A percentile compares a stretch with the other conserved stretches of the same genome.
These are phyloP conservation scores for Lentinus tigrinus DNA, from an alignment of 768 basidiomycete genomes.

Conservation along the genomic window DNA sequence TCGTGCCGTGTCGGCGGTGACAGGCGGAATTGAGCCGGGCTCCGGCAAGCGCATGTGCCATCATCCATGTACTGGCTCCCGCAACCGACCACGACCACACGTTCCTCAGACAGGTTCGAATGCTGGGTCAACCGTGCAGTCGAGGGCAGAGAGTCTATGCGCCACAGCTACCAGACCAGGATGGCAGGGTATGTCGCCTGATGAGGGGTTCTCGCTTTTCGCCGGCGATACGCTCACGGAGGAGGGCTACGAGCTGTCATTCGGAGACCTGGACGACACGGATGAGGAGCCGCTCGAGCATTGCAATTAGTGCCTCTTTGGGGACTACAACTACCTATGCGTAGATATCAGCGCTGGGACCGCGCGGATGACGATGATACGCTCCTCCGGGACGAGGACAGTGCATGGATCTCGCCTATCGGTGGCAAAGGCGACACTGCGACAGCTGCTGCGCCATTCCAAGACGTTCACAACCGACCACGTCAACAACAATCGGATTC, in stretches of 20 bases:
- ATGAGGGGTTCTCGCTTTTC: conserved; percentile 19
- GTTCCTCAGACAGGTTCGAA: conserved; percentile 39
- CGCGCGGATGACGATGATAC: conserved; percentile 66
- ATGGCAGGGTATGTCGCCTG: conserved; percentile 52
- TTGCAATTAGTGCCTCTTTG: conserved; percentile 79
- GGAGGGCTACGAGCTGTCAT: conserved; percentile 61
- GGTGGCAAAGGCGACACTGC: conserved; percentile 40
- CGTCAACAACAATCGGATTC: conserved; percentile 13
- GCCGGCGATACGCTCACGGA: conserved; percentile 24
- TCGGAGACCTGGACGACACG: conserved; percentile 61
- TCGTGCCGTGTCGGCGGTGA: conserved; percentile 85
- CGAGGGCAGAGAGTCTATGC: conserved; percentile 61
- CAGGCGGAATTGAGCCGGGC: conserved; percentile 83
- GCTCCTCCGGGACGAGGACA: conserved; percentile 71
- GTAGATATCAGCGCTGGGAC: conserved; percentile 83
- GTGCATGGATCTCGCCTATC: conserved; percentile 67
- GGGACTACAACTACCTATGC: conserved; percentile 87
- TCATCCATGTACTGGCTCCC: conserved; percentile 96
- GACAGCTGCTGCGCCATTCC: conserved; percentile 59
- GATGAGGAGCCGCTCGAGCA: conserved; percentile 79
- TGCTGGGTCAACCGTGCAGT: conserved; percentile 43
- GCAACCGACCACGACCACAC: conserved; percentile 45
- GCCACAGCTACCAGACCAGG: conserved; percentile 68
- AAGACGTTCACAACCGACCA: conserved; percentile 8
- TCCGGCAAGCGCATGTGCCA: conserved; percentile 90